A percentile compares a stretch with the other conserved stretches of the same genome.
phyloP scores from a whole-genome alignment of 192 early-diverging fungal species.

The Coemansia sp. region DNA sequence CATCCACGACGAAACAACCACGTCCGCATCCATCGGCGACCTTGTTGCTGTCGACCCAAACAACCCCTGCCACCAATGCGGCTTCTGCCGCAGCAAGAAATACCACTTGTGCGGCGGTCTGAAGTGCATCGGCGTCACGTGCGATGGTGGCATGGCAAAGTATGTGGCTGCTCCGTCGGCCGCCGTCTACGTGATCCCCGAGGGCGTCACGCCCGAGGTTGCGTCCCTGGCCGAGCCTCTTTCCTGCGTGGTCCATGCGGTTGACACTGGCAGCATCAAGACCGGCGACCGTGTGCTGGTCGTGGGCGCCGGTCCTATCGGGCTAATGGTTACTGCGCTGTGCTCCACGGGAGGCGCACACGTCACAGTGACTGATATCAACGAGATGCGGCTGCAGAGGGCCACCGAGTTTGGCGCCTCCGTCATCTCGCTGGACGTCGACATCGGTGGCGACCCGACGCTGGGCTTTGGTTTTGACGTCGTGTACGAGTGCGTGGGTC shows the following conservation, averaged over 20 bases:
- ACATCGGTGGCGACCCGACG: conserved; percentile 29
- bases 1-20: conserved; percentile 35
- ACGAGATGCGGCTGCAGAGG: conserved; percentile 33
- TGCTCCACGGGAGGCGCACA: conserved; percentile 35
- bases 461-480: conserved; percentile 53
- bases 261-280: conserved; percentile 50
- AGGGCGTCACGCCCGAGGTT: conserved; percentile 38
- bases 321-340: conserved; percentile 56
- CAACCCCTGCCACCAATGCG: conserved; percentile 51
- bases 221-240: conserved; percentile 58
- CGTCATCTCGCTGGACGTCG: conserved; percentile 11
- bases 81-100: conserved; percentile 49
- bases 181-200: conserved; percentile 37
- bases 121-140: conserved; percentile 51
- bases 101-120: conserved; percentile 52
- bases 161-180: conserved; percentile 48
- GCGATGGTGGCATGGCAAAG: conserved; percentile 57
- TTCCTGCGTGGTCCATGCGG: conserved; percentile 57
- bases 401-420: conserved; percentile 45
- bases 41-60: conserved; percentile 57
- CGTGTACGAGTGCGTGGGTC: conserved; percentile 58
- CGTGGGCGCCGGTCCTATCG: conserved; percentile 57
- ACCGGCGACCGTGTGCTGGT: conserved; percentile 49
- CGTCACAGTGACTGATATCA: conserved; percentile 52
- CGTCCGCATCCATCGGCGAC: conserved; percentile 33